Percentiles rank a stretch among this genome's conserved stretches.
Conservation (phyloP, 176 grass and related monocot species). For the Carex littledalei region DNA sequence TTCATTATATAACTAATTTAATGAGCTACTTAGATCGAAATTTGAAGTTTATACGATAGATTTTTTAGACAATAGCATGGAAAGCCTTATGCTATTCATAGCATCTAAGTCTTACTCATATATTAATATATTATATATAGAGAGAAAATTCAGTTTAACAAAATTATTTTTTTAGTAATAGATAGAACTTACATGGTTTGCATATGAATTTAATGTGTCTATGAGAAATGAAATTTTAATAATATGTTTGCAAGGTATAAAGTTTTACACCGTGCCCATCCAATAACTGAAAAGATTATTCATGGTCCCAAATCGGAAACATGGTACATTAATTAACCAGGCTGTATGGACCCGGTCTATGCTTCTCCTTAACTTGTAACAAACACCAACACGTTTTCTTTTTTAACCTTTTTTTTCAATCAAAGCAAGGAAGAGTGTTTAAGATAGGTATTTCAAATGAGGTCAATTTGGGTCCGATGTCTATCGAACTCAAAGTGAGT, state of each 20-base stretch:
- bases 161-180: too few relatives aligned
- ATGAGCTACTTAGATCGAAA: too few relatives aligned
- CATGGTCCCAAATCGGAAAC: neutral
- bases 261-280: neutral
- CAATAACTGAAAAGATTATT: neutral
- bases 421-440: neutral
- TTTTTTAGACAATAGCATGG: too few relatives aligned
- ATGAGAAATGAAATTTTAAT: neutral
- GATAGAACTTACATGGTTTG: too few relatives aligned
- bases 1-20: too few relatives aligned
- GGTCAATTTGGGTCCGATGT: too few relatives aligned
- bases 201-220: too few relatives aligned
- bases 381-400: neutral
- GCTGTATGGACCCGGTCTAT: slow-evolving; percentile 12
- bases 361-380: neutral
- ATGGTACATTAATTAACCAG: neutral
- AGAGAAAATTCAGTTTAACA: too few relatives aligned
- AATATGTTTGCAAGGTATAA: neutral
- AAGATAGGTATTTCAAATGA: neutral
- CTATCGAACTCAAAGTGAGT: too few relatives aligned
- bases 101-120: neutral
- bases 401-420: neutral
- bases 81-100: too few relatives aligned
- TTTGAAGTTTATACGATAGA: too few relatives aligned
- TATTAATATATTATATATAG: too few relatives aligned